Conservation (phyloP, 2,329 filamentous ascomycete species). For the Fusarium transvaalense region DNA sequence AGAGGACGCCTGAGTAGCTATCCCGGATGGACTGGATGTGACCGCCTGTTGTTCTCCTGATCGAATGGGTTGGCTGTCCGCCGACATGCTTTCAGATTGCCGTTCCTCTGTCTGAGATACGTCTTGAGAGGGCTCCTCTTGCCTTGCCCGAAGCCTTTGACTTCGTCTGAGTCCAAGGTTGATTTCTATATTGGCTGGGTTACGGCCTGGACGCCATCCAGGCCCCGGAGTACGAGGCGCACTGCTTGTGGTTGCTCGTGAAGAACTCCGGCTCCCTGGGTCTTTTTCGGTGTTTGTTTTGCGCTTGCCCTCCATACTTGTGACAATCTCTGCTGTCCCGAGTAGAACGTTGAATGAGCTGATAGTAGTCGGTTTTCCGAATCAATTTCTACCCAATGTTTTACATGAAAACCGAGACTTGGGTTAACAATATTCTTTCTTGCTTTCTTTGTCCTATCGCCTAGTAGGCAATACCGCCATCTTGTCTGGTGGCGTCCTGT, state of each 20-base stretch:
- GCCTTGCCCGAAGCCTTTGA: conserved; percentile 7
- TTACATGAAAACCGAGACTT: background rate
- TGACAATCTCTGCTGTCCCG: background rate
- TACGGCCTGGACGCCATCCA: conserved; percentile 41
- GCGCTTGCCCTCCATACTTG: conserved; percentile 18
- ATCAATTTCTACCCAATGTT: background rate
- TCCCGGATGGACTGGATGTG: background rate
- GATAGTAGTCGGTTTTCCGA: background rate
- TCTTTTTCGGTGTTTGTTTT: conserved; percentile 2
- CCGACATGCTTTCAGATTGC: background rate
- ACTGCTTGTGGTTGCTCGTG: background rate
- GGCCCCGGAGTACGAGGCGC: background rate
- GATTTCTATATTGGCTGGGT: conserved; percentile 34
- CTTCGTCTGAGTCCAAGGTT: conserved; percentile 31
- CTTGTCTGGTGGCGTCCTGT: conserved; percentile 31
- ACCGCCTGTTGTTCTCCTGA: background rate
- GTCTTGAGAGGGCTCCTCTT: background rate
- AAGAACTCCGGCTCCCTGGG: background rate
- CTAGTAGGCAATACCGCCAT: background rate
- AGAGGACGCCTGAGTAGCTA: background rate
- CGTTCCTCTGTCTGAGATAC: background rate
- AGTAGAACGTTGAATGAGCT: background rate
- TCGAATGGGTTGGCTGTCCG: background rate
- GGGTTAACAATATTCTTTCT: background rate
- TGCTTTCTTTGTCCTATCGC: conserved; percentile 22